Base-by-base conservation (phyloP, 352 stramenopile genomes). In the Thraustochytrium sp. region DNA sequence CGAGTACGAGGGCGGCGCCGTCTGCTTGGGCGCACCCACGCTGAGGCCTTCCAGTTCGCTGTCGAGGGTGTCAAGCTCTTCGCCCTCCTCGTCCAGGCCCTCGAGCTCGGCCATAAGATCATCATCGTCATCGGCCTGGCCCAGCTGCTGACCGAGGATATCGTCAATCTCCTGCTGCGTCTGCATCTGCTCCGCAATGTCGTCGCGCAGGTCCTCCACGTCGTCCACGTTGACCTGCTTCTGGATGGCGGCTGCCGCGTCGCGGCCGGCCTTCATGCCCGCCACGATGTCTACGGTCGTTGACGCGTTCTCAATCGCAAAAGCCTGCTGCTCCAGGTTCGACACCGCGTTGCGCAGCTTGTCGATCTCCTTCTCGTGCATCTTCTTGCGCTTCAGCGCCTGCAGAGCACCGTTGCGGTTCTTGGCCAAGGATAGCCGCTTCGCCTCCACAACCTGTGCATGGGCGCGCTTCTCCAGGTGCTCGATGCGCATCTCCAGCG, bases 301-400 rank as follows among this genome's bases (percentile, higher is more conserved):
- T 34, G 75, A 84, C 23, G 55, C 54, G 37, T 73, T 76, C 61
- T 84, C 75, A 29, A 84, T 84, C 18, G 75, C 5, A 80, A 84
- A 80, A 29, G 75, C 55, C 38, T 84, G 75, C 61, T 84, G 75
- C 75, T 84, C 75, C 37, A 84, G 37, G 61, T 84, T 84, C 9
- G 44, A 18, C 1, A 84, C 51, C 5, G 61, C 61, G 26, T 46
- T 62, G 26, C 42, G 55, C 18, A 84, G 75, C 36, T 84, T 84
- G 11, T 56, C 61, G 21, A 84, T 29, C 55, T 84, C 59, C 26
- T 83, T 83, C 44, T 84, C 75, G 61, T 76, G 49, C 55, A 80
- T 75, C 40, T 84, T 84, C 26, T 84, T 84, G 3, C 42, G 26
- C 34, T 84, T 84, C 11, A 82, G 37, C 34, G 53, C 37, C 34